These are phyloP conservation scores for Aspergillus fumigatiaffinis DNA, from an alignment of 2,329 filamentous ascomycete genomes.

Conservation along the genomic window DNA sequence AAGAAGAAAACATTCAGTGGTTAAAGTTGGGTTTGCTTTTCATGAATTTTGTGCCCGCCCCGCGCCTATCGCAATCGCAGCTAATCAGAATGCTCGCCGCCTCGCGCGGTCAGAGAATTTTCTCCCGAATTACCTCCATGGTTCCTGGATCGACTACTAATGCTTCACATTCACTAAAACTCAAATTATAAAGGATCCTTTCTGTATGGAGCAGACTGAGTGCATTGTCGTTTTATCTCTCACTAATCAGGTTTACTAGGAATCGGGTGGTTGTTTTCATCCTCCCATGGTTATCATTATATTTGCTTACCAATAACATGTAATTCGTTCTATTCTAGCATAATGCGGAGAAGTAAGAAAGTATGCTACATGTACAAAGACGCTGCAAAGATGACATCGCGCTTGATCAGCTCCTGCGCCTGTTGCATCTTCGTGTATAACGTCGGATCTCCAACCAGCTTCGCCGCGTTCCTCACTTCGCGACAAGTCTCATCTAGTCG, in stretches of 20 bases:
- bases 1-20: slow-evolving; percentile 11
- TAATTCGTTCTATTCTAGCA: background rate
- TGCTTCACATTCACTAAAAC: no score
- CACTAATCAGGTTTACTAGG: background rate
- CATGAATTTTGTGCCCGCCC: slow-evolving; percentile 25
- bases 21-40: slow-evolving; percentile 20
- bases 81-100: slow-evolving; percentile 21
- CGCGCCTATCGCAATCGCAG: slow-evolving; percentile 23
- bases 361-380: slow-evolving; percentile 73
- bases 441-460: slow-evolving; percentile 90
- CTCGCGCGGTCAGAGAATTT: slow-evolving; percentile 23
- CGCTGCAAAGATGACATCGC: slow-evolving; percentile 88
- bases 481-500: slow-evolving; percentile 92
- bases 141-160: background rate
- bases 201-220: background rate
- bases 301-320: background rate
- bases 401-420: slow-evolving; percentile 95
- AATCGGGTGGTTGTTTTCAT: background rate
- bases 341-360: background rate
- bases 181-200: background rate
- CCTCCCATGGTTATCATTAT: background rate
- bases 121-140: slow-evolving; percentile 1
- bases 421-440: slow-evolving; percentile 95
- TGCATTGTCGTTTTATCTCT: background rate
- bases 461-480: slow-evolving; percentile 94